Evolutionary conservation across 2,329 filamentous ascomycete genomes (phyloP), one percentile per base, ranked within the genome.

Genomic region (Aspergillus amoenus): DNA sequence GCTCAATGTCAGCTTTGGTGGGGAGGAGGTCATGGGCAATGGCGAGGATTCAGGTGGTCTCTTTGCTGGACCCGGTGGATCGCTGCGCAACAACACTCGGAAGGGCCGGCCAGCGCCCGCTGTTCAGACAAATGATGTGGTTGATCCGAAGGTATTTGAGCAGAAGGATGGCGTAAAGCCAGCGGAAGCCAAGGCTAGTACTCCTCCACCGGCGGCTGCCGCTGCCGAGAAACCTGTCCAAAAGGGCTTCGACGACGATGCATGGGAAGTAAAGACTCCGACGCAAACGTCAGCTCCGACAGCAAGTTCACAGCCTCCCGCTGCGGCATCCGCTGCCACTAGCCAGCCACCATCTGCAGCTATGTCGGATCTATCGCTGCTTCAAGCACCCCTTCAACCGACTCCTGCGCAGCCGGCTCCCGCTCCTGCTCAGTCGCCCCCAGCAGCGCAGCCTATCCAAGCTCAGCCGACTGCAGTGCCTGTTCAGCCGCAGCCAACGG

Each of bases 211-310:
- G 56, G 79, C 78, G 56, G 78, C 84, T 39, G 65, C 49, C n/a
- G 30, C 75, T 4, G 72, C 77, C 39, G 78, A 82, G 39, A 81
- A 83, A 58, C 78, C 78, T 50, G 74, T 75, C 37, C 68, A 76
- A 42, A 78, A 81, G 58, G 91, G 91, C 3, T 97, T 97, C 68
- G 94, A 99, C 51, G 94, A 97, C 69, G 91, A 97, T 78, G 94
- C 94, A 8, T 99, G 94, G 94, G 91, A 95, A 68, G 88, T 96
- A 49, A 97, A 97, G 77, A 90, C 91, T 17, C 84, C 88, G 13
- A 88, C 86, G 70, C 83, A 87, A 54, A 64, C 75, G 50, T 53
- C 67, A 32, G 56, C 71, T 42, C 66, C 76, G 13, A 67, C 79
- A 17, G 43, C 68, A 22, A 62, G 59, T 21, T 61, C 66, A 22